phyloP scores from a whole-genome alignment of 2,329 filamentous ascomycete species.

The Hymenoscyphus scutula region DNA sequence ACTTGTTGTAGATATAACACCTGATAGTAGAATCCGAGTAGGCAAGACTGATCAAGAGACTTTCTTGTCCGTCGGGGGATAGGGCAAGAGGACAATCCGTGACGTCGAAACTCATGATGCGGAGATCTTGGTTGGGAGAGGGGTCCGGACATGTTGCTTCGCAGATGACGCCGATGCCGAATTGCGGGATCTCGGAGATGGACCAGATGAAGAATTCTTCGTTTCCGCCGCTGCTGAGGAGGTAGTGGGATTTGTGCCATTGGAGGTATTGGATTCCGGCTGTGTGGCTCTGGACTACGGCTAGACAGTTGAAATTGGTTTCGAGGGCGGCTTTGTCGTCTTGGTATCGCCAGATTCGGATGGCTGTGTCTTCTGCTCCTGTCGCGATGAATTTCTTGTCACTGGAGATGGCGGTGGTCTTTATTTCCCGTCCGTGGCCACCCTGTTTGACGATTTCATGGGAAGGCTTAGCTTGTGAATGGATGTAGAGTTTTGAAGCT shows the following conservation, averaged over 20 bases:
- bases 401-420: slow-evolving; percentile 52
- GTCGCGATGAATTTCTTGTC: slow-evolving; percentile 54
- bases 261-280: slow-evolving; percentile 71
- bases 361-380: slow-evolving; percentile 68
- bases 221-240: slow-evolving; percentile 83
- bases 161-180: slow-evolving; percentile 54
- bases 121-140: slow-evolving; percentile 60
- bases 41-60: slow-evolving; percentile 62
- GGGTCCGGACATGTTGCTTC: slow-evolving; percentile 54
- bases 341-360: slow-evolving; percentile 66
- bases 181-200: slow-evolving; percentile 48
- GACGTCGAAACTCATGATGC: slow-evolving; percentile 78
- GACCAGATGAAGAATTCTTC: slow-evolving; percentile 91
- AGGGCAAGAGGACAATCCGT: slow-evolving; percentile 16
- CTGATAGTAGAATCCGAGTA: slow-evolving; percentile 83
- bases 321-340: slow-evolving; percentile 17
- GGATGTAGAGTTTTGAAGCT: slow-evolving; percentile 51
- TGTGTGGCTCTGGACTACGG: slow-evolving; percentile 72
- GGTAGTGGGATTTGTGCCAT: slow-evolving; percentile 64
- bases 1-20: slow-evolving; percentile 48
- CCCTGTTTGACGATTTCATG: slow-evolving; percentile 60
- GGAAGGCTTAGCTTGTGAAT: slow-evolving; percentile 40
- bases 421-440: slow-evolving; percentile 85
- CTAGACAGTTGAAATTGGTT: slow-evolving; percentile 45
- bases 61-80: not conserved